Evolutionary conservation across 1,139 yeast genomes (phyloP).

Genomic region (Citeromyces hawaiiensis): DNA sequence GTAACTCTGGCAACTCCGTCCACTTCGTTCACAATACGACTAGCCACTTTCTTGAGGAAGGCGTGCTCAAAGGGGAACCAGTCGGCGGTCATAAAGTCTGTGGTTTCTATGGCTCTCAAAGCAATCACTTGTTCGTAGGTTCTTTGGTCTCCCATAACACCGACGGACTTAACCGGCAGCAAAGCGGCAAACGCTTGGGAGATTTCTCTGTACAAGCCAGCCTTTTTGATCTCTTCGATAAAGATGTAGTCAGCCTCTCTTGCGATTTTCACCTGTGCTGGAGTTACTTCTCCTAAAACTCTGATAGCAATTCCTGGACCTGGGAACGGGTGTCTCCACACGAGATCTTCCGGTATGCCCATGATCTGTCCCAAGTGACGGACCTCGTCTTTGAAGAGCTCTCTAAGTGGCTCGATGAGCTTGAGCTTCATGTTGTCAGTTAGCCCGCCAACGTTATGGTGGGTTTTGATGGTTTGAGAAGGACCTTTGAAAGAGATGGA

Average conservation of each 20-base stretch:
- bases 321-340: conserved; percentile 99
- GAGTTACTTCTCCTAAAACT: conserved; percentile 92
- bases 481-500: conserved; percentile 99
- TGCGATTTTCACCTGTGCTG: conserved; percentile 86
- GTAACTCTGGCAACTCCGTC: conserved; percentile 98
- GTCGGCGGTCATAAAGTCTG: conserved; percentile 99
- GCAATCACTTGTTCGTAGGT: conserved; percentile 99
- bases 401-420: conserved; percentile 96
- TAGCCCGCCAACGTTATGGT: conserved; percentile 97
- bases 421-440: conserved; percentile 96
- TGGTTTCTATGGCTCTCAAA: conserved; percentile 92
- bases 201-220: conserved; percentile 85
- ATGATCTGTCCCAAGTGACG: conserved; percentile 88
- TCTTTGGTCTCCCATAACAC: conserved; percentile 99
- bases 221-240: conserved; percentile 88
- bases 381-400: conserved; percentile 96
- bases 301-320: conserved; percentile 99
- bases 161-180: conserved; percentile 95
- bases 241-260: conserved; percentile 94
- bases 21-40: conserved; percentile 96
- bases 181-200: conserved; percentile 97
- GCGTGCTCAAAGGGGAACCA: conserved; percentile 93
- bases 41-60: conserved; percentile 85
- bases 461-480: conserved; percentile 97
- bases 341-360: conserved; percentile 93